Percentiles rank a stretch among this genome's conserved stretches.
These are phyloP conservation scores for Capsicum rhomboideum DNA, from an alignment of 257 asterid species.

Conservation along the genomic window DNA sequence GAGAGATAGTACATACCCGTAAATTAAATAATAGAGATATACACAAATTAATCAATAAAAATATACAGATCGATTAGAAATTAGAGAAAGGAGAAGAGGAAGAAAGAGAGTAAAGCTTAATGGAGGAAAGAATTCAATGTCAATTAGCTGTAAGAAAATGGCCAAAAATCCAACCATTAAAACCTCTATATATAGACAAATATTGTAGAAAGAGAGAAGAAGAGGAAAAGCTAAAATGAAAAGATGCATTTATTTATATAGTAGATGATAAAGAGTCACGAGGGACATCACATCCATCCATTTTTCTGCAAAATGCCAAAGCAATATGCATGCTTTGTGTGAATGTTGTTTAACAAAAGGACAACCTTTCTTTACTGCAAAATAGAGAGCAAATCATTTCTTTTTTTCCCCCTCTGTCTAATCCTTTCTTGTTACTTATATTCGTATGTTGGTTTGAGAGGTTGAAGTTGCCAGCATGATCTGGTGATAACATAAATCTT, in stretches of 20 bases:
- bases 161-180: conserved; percentile 3
- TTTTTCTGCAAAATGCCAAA: not conserved
- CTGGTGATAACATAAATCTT: conserved; percentile 24
- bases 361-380: not conserved
- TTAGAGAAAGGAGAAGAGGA: not conserved
- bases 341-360: not conserved
- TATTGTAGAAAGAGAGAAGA: conserved; percentile 5
- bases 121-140: conserved; percentile 14
- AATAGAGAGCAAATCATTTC: too few species aligned
- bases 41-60: not conserved
- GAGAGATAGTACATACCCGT: too few species aligned
- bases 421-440: not conserved
- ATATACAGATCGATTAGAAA: not conserved
- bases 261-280: not conserved
- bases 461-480: conserved; percentile 96
- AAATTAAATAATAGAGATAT: too few species aligned
- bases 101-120: too few species aligned
- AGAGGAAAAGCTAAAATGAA: not conserved
- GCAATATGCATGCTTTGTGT: not conserved
- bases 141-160: conserved; percentile 29
- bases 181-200: conserved; percentile 17
- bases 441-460: conserved; percentile 65
- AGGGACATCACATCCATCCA: not conserved
- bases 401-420: not conserved
- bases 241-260: conserved; percentile 10